Evolutionary conservation across 2,329 filamentous ascomycete species (phyloP), one percentile per base, ranked within the genome.

Genomic region (Trichoderma sp.): DNA sequence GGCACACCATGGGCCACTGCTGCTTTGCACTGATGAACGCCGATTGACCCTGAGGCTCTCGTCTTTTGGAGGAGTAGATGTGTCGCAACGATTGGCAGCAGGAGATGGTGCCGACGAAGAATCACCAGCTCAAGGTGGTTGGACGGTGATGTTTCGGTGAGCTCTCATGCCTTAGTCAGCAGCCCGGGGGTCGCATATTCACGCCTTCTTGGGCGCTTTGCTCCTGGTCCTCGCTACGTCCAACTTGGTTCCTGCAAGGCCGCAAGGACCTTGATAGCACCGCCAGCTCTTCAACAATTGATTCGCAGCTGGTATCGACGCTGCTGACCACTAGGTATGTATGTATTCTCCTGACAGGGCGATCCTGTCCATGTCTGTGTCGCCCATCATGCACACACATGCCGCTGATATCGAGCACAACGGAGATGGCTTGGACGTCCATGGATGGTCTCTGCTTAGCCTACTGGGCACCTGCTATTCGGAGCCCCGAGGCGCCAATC

Each of bases 401-500:
- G 10, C 43, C 19, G 43, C 26, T 34, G 55, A 47, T 45, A 58
- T 58, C 55, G n/a, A 47, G 24, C 54, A 44, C 34, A 12, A 34
- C 21, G 54, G 54, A 51, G 7, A 39, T 39, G 34, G 21, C 5
- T 50, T 43, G 39, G 39, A 44, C 41, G 21, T 24, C 21, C 21
- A 24, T 24, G 21, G 21, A 21, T 19, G 39, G 24, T 9, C 55
- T 24, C 47, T 47, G 28, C 43, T 43, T 24, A 34, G 55, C 26
- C 55, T 24, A 34, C 55, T 24, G 21, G 55, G 55, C 55, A 58
- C 24, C 43, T 47, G 26, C 19, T 30, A 57, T 43, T 44, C 19
- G 50, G 50, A 30, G 50, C 50, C 28, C 34, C 52, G 52, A 41
- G 19, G 56, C 43, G 34, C 60, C 60, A 63, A 54, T 63, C 50